A percentile compares a stretch with the other conserved stretches of the same genome.
Conservation (phyloP, 176 grass and related monocot species). For the Cenchrus fungigraminus region DNA sequence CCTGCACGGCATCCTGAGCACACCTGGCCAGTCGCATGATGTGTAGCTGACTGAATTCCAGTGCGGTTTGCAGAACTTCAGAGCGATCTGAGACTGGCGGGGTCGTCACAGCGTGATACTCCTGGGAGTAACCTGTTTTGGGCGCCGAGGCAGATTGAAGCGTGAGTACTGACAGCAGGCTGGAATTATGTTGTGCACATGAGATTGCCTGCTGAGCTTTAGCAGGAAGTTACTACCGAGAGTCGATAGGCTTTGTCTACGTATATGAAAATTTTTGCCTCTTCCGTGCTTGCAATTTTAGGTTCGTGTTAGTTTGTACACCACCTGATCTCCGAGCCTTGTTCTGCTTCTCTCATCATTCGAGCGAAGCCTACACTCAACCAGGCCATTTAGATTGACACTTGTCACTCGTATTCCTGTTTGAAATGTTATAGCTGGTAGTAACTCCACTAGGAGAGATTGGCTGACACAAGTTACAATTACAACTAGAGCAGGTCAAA, state of each 20-base stretch:
- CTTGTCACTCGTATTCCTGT: background rate
- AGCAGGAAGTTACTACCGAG: background rate
- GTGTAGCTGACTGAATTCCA: constrained; percentile 2
- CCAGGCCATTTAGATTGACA: background rate
- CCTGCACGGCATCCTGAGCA: constrained; percentile 56
- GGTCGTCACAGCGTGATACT: background rate
- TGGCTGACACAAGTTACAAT: too few relatives aligned
- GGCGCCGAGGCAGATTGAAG: background rate
- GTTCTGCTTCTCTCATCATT: too few relatives aligned
- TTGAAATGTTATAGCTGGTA: background rate
- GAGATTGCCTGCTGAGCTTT: constrained; percentile 6
- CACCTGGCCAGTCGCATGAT: constrained; percentile 41
- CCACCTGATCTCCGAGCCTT: background rate
- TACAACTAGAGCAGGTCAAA: background rate
- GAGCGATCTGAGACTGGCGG: background rate
- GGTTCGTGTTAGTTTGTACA: background rate
- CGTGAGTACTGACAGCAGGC: too few relatives aligned
- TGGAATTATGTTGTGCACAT: constrained; percentile 3
- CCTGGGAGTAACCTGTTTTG: constrained; percentile 1
- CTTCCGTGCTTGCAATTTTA: background rate
- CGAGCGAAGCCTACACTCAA: background rate
- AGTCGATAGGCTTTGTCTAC: background rate
- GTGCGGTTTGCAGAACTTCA: background rate
- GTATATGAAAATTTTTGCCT: background rate
- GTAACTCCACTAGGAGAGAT: background rate